Base-by-base conservation (phyloP, 2,329 filamentous ascomycete species). In the Arthrobotrys entomopaga region DNA sequence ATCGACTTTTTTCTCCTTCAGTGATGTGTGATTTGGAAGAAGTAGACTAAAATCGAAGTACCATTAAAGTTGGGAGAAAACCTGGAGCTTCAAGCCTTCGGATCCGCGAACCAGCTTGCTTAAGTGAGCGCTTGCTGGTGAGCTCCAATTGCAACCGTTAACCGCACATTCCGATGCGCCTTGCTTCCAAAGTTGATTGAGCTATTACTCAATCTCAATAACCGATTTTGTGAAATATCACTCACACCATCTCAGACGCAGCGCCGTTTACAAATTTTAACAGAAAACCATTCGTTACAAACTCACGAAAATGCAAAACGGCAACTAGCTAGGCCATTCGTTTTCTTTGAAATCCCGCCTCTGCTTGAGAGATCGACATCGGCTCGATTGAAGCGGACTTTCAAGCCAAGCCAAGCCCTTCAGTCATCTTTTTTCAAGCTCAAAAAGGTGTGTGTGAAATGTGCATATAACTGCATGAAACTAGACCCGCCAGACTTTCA, bases 391-490 rank as follows among this genome's bases (percentile, higher is more conserved):
- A 38, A 66, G 16, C 52, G 54, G 57, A 72, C 34, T 52, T 50
- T 6, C 34, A 56, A 58, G 34, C n/a, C 16, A 19, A 40, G 61
- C 69, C 69, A 66, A 64, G 70, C 63, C 63, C 59, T 34, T 29
- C 43, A 43, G 15, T 43, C n/a, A 13, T 50, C 29, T 40, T 61
- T 43, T 42, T 29, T 50, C 42, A 22, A 15, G 46, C 56, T 19
- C 20, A 54, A 42, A 40, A 13, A 61, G 67, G 70, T 61, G 50
- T 50, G 70, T 74, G 70, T 74, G 70, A 74, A 67, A 58, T 57
- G 38, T 74, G 70, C 70, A 74, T 50, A 63, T 63, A 38, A 50
- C 61, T 74, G 69, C 69, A 74, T 66, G 63, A 50, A 67, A 54
- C 70, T 74, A 74, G 50, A 56, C 38, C 50, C 48, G n/a, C 19